Percentiles rank a stretch among this genome's conserved stretches.
These are phyloP conservation scores for Podospora comata DNA, from an alignment of 495 filamentous ascomycete genomes.

Conservation along the genomic window DNA sequence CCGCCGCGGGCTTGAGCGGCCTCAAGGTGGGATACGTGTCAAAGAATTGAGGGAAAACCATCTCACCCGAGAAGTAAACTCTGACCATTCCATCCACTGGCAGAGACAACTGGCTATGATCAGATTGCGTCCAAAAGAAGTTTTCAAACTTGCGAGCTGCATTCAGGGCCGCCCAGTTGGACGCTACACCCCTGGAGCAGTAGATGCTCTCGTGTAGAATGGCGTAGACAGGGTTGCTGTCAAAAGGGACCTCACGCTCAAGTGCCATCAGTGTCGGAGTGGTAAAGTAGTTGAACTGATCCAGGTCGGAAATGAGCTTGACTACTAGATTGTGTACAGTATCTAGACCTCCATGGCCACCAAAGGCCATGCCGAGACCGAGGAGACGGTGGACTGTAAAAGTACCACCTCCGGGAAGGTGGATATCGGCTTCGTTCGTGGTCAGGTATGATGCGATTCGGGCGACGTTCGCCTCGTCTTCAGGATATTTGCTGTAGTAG, in stretches of 20 bases:
- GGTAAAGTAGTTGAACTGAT: slow-evolving; percentile 68
- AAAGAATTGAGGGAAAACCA: slow-evolving; percentile 83
- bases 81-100: slow-evolving; percentile 34
- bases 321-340: slow-evolving; percentile 67
- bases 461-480: slow-evolving; percentile 71
- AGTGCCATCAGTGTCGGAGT: slow-evolving; percentile 63
- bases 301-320: slow-evolving; percentile 64
- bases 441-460: slow-evolving; percentile 60
- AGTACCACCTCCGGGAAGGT: slow-evolving; percentile 62
- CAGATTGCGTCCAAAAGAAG: not conserved
- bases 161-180: slow-evolving; percentile 49
- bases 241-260: slow-evolving; percentile 63
- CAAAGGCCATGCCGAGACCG: slow-evolving; percentile 72
- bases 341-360: slow-evolving; percentile 71
- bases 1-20: slow-evolving; percentile 60
- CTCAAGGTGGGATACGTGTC: slow-evolving; percentile 68
- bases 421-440: slow-evolving; percentile 42
- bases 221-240: slow-evolving; percentile 76
- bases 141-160: slow-evolving; percentile 4
- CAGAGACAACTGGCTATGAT: not conserved
- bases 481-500: slow-evolving; percentile 83
- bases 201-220: slow-evolving; percentile 85
- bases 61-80: slow-evolving; percentile 85
- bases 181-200: slow-evolving; percentile 43
- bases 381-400: slow-evolving; percentile 70